phyloP scores from a whole-genome alignment of 495 filamentous ascomycete genomes.

The Talaromyces proteolyticus region DNA sequence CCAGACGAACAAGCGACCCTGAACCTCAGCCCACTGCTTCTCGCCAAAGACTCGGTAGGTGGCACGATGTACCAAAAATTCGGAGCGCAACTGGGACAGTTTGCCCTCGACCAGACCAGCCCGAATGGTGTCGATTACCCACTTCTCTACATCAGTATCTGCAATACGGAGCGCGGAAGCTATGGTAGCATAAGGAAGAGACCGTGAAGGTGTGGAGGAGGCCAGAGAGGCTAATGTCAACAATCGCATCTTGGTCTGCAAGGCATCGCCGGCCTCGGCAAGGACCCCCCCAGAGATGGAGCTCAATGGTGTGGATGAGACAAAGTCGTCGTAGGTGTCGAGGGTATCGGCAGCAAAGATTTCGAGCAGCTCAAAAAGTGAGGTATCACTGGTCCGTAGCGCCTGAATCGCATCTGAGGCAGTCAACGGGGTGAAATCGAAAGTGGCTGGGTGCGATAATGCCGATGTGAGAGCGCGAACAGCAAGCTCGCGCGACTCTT shows the following conservation, averaged over 20 bases:
- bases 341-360: constrained; percentile 90
- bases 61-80: constrained; percentile 89
- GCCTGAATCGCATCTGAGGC: constrained; percentile 80
- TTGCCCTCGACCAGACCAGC: constrained; percentile 92
- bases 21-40: constrained; percentile 96
- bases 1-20: constrained; percentile 84
- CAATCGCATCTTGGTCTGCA: constrained; percentile 91
- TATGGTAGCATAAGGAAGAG: constrained; percentile 80
- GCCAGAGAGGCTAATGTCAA: constrained; percentile 88
- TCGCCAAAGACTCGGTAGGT: constrained; percentile 95
- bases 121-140: constrained; percentile 97
- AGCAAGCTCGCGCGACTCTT: constrained; percentile 73
- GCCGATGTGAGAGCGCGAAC: constrained; percentile 80
- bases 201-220: constrained; percentile 71
- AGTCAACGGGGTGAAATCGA: constrained; percentile 92
- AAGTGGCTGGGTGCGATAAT: constrained; percentile 67
- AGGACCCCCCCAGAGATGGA: constrained; percentile 39
- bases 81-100: constrained; percentile 80
- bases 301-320: constrained; percentile 35
- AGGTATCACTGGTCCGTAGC: constrained; percentile 72
- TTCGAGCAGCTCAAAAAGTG: constrained; percentile 85
- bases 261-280: constrained; percentile 63
- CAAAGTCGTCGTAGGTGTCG: constrained; percentile 93
- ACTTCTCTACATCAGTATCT: constrained; percentile 82
- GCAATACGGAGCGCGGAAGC: constrained; percentile 76